phyloP scores from a whole-genome alignment of 768 basidiomycete genomes.

The Boletus rubescentipes region DNA sequence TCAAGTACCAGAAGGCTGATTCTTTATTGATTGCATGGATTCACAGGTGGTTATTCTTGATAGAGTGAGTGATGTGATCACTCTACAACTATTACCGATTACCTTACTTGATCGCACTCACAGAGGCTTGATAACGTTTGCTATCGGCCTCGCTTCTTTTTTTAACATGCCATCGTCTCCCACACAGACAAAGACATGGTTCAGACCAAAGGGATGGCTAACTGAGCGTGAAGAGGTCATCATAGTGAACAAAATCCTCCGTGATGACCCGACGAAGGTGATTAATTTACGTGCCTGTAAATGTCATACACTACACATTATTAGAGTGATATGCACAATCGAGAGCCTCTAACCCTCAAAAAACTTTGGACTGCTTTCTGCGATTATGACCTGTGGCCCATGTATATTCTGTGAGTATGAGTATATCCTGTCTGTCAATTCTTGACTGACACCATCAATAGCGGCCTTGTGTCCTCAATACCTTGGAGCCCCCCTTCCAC shows the following conservation, averaged over 20 bases:
- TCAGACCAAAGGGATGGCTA: slow-evolving; percentile 63
- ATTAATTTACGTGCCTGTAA: background rate
- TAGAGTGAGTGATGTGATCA: slow-evolving; percentile 31
- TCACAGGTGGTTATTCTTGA: slow-evolving; percentile 35
- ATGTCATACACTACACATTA: background rate
- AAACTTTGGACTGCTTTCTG: slow-evolving; percentile 53
- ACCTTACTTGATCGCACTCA: background rate
- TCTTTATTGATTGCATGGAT: background rate
- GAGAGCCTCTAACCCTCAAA: slow-evolving; percentile 52
- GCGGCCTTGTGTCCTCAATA: slow-evolving; percentile 54
- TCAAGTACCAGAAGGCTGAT: background rate
- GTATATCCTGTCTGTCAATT: background rate
- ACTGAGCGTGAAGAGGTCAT: slow-evolving; percentile 61
- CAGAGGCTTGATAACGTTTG: slow-evolving; percentile 43
- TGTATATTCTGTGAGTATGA: slow-evolving; percentile 48
- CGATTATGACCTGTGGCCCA: slow-evolving; percentile 67
- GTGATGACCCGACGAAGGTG: slow-evolving; percentile 63
- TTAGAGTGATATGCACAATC: slow-evolving; percentile 61
- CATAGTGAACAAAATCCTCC: slow-evolving; percentile 56
- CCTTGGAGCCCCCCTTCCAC: slow-evolving; percentile 47
- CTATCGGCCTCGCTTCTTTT: slow-evolving; percentile 52
- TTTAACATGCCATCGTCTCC: slow-evolving; percentile 62
- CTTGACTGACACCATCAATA: slow-evolving; percentile 15
- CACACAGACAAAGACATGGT: slow-evolving; percentile 58
- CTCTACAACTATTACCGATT: too few species aligned